These are phyloP conservation scores for Wickerhamomyces hampshirensis DNA, from an alignment of 805 yeast genomes.

Conservation along the genomic window DNA sequence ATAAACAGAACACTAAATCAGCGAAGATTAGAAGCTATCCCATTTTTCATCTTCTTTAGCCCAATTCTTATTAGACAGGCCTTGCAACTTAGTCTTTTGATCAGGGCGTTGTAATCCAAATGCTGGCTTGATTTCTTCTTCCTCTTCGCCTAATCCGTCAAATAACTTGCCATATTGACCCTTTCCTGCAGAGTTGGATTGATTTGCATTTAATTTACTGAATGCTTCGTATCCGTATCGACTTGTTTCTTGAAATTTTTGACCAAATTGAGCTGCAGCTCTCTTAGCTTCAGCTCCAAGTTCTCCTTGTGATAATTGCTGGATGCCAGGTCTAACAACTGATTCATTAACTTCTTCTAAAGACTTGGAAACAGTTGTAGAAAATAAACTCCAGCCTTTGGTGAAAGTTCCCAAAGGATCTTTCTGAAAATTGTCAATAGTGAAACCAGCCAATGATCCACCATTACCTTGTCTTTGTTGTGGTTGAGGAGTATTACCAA, in stretches of 20 bases:
- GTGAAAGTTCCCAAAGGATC: conserved; percentile 91
- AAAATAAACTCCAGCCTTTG: conserved; percentile 92
- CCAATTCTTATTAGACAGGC: conserved; percentile 39
- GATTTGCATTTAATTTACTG: conserved; percentile 36
- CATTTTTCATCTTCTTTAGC: conserved; percentile 55
- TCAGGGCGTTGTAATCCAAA: conserved; percentile 61
- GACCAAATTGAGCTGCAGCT: conserved; percentile 97
- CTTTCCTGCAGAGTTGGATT: conserved; percentile 21
- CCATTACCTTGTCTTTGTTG: conserved; percentile 15
- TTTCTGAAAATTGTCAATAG: conserved; percentile 61
- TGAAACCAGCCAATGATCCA: conserved; percentile 50
- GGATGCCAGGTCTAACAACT: conserved; percentile 88
- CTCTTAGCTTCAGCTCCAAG: conserved; percentile 74
- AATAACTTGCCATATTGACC: conserved; percentile 49
- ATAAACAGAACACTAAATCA: too few relatives aligned
- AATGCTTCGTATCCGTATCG: conserved; percentile 63
- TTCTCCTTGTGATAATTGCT: conserved; percentile 76
- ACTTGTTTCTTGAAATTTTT: conserved; percentile 86
- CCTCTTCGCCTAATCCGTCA: conserved; percentile 44
- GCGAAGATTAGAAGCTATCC: conserved; percentile 70
- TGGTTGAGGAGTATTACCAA: conserved; percentile 75
- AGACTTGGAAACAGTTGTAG: conserved; percentile 79
- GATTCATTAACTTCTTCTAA: conserved; percentile 80
- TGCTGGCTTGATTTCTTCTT: conserved; percentile 51
- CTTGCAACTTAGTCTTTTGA: conserved; percentile 52